Conservation (phyloP, 2,329 filamentous ascomycete species). For the Ophiostoma pallidulum region DNA sequence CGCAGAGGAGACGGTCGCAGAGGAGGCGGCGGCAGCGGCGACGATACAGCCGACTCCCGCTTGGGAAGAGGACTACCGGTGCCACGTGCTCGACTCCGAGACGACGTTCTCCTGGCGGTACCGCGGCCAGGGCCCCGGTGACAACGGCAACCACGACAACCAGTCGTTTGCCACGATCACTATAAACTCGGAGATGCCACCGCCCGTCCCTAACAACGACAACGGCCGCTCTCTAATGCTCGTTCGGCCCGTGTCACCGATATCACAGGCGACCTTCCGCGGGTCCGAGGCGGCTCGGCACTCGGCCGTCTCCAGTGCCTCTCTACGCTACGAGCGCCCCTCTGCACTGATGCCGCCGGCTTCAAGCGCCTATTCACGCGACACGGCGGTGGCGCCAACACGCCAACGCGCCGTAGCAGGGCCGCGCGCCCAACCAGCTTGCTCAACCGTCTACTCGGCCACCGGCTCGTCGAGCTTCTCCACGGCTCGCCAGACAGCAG, state of each 20-base stretch:
- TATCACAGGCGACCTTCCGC: background rate
- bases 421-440: too few relatives aligned
- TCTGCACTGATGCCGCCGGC: background rate
- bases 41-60: background rate
- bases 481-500: too few relatives aligned
- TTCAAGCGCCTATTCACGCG: conserved; percentile 5
- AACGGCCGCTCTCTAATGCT: background rate
- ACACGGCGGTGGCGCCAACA: too few relatives aligned
- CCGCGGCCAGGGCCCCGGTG: background rate
- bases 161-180: conserved; percentile 7
- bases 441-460: too few relatives aligned
- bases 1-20: too few relatives aligned
- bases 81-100: conserved; percentile 8
- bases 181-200: conserved; percentile 3
- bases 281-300: too few relatives aligned
- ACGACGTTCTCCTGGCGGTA: background rate
- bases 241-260: background rate
- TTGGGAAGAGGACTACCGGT: conserved; percentile 11
- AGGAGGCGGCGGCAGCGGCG: background rate
- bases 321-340: too few relatives aligned
- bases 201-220: background rate
- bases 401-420: too few relatives aligned
- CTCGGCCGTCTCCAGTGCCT: too few relatives aligned
- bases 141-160: background rate
- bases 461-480: too few relatives aligned